A percentile compares a stretch with the other conserved stretches of the same genome.
phyloP scores from a whole-genome alignment of 2,329 filamentous ascomycete species.

The Calonectria montana region DNA sequence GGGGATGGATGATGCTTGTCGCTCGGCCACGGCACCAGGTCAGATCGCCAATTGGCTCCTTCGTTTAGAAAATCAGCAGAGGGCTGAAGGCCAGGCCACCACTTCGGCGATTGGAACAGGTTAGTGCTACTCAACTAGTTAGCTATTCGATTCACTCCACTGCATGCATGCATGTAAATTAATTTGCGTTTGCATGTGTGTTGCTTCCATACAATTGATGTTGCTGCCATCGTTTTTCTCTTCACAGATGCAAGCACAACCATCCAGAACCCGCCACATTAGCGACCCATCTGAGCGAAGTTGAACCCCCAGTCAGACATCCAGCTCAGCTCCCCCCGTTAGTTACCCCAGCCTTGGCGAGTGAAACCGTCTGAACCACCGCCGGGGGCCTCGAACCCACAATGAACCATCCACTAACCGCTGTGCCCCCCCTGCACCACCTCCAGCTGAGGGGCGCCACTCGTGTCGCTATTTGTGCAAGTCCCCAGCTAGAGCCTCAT shows the following conservation, averaged over 20 bases:
- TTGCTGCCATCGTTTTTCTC: not conserved
- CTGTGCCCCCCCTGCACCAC: not conserved
- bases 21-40: not conserved
- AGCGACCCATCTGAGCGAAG: not conserved
- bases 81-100: not conserved
- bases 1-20: conserved; percentile 5
- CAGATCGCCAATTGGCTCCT: not conserved
- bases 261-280: not conserved
- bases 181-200: no score
- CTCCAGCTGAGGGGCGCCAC: not conserved
- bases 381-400: not conserved
- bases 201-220: not conserved
- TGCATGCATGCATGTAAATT: no score
- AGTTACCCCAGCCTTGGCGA: not conserved
- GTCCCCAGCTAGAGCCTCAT: conserved; percentile 4
- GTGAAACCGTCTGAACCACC: not conserved
- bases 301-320: not conserved
- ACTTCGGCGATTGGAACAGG: not conserved
- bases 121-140: not conserved
- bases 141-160: not conserved
- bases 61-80: not conserved
- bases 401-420: not conserved
- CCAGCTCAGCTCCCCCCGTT: not conserved
- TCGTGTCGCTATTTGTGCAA: not conserved
- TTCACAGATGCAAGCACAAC: not conserved